phyloP scores from a whole-genome alignment of 139 green algal genomes.

The Coccomyxa sp. region DNA sequence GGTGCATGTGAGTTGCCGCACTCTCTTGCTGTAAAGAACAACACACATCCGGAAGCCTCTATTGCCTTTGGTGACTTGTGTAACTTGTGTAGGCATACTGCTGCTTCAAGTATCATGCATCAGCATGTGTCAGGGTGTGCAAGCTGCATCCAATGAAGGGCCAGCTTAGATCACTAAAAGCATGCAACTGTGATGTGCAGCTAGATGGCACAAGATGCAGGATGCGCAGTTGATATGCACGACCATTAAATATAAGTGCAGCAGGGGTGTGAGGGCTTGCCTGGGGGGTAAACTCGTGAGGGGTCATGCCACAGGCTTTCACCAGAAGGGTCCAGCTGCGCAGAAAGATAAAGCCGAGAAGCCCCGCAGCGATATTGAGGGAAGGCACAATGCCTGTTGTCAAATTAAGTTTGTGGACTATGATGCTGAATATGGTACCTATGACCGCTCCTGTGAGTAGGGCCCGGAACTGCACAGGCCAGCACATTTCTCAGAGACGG shows the following conservation, averaged over 20 bases:
- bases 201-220: no score
- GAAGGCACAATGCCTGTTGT: constrained; percentile 21
- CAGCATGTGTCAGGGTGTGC: no score
- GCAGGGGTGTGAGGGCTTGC: no score
- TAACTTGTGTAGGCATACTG: no score
- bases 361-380: constrained; percentile 16
- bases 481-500: not conserved
- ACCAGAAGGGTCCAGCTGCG: not conserved
- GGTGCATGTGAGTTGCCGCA: no score
- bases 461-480: constrained; percentile 1
- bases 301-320: not conserved
- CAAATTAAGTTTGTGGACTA: constrained; percentile 7
- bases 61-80: not conserved
- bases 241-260: no score
- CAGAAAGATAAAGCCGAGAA: constrained; percentile 17
- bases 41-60: not conserved
- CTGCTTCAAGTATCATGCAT: no score
- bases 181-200: no score
- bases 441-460: constrained; percentile 8
- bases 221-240: no score
- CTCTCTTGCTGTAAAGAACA: not conserved
- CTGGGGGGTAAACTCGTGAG: not conserved
- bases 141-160: no score
- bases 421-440: constrained; percentile 9
- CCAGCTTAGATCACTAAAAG: no score